Evolutionary conservation across 345 rosid species (phyloP), one percentile per base, ranked within the genome.

Genomic region (Theobroma cacao): DNA sequence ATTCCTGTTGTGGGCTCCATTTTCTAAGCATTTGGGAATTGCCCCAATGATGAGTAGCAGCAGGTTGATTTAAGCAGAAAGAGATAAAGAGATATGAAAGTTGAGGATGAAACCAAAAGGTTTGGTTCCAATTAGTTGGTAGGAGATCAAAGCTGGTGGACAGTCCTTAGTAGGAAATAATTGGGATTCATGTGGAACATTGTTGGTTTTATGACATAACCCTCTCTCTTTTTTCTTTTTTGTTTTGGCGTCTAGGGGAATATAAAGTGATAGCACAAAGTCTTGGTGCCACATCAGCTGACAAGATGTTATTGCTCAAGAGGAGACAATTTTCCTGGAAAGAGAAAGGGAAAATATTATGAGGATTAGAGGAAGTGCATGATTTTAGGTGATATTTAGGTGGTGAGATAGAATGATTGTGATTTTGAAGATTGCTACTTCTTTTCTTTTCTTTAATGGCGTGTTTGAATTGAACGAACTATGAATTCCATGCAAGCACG

Each of bases 261-360:
- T n/a, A 14, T 22, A 22, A 74, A 34, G 38, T 31, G 75, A 17
- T 31, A 36, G 28, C 40, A 15, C 31, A 55, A 73, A 73, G 76
- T 22, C 76, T 1, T 36, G n/a, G 22, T 6, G 30, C 58, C 76
- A 55, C 76, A 7, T 73, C 76, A 73, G 48, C 48, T 55, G 76
- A 55, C 17, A 48, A 48, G 75, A 70, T 70, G 22, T 18, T 31
- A 34, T 55, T 52, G 22, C 48, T 72, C 11, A 2, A 56, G 7
- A 13, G 50, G 52, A 36, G 50, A 73, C 64, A 73, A 73, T 55
- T 73, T 73, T 73, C 64, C 52, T 7, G 76, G 34, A 13, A 73
- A 73, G 14, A 14, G 50, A 73, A 22, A 53, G 14, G 50, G 65
- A 73, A 53, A 73, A 22, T 7, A 22, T 36, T 33, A 33, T 31